phyloP scores from a whole-genome alignment of 805 yeast genomes.

The Kuraishia hungarica region DNA sequence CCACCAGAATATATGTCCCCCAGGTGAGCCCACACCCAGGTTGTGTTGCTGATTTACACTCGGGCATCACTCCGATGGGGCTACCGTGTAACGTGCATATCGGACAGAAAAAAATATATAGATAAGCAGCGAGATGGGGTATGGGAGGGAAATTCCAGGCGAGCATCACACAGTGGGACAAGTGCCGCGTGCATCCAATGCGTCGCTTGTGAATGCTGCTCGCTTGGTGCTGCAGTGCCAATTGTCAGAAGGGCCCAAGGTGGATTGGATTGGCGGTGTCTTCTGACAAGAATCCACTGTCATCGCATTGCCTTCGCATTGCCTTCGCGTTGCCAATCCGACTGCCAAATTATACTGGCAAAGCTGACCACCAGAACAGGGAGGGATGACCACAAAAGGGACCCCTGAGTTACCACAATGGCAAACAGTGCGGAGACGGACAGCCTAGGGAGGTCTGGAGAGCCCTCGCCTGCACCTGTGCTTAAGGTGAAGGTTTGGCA shows the following conservation, averaged over 20 bases:
- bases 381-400: too few relatives aligned
- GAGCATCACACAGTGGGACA: background rate
- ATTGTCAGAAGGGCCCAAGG: background rate
- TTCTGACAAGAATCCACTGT: too few relatives aligned
- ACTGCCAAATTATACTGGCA: too few relatives aligned
- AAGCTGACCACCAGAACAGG: too few relatives aligned
- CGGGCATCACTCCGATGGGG: background rate
- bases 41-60: background rate
- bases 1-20: background rate
- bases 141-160: background rate
- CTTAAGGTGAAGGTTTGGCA: background rate
- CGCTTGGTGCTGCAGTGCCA: background rate
- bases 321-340: too few relatives aligned
- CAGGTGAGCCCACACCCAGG: background rate
- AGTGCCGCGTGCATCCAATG: background rate
- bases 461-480: background rate
- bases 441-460: background rate
- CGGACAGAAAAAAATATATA: background rate
- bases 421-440: too few relatives aligned
- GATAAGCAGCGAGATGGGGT: background rate
- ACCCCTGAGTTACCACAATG: too few relatives aligned
- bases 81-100: background rate
- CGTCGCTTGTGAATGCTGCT: background rate
- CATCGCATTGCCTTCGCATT: too few relatives aligned
- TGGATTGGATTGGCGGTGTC: background rate